Percentiles rank a stretch among this genome's conserved stretches.
These are phyloP conservation scores for Mycocentrospora acerina DNA, from an alignment of 2,329 filamentous ascomycete species.

Conservation along the genomic window DNA sequence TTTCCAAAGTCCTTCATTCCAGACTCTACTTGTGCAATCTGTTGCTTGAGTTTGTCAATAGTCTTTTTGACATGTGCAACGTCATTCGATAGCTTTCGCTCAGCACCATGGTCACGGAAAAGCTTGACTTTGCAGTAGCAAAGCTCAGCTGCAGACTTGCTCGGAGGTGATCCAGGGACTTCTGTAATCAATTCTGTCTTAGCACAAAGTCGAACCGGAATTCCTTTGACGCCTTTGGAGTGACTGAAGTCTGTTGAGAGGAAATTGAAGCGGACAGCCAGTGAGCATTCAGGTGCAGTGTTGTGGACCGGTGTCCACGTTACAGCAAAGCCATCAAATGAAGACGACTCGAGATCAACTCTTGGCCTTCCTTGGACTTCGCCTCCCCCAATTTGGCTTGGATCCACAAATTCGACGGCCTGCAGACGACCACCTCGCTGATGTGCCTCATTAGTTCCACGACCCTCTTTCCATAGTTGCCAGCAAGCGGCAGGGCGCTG, in stretches of 20 bases:
- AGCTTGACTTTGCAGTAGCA: slow-evolving; percentile 97
- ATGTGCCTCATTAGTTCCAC: slow-evolving; percentile 93
- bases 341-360: slow-evolving; percentile 60
- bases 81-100: slow-evolving; percentile 92
- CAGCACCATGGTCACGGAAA: slow-evolving; percentile 92
- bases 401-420: slow-evolving; percentile 89
- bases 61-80: slow-evolving; percentile 93
- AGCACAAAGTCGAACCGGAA: slow-evolving; percentile 87
- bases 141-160: slow-evolving; percentile 63
- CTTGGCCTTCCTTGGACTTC: slow-evolving; percentile 50
- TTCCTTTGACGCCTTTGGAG: slow-evolving; percentile 97
- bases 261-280: slow-evolving; percentile 96
- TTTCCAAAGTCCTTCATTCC: slow-evolving; percentile 62
- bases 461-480: slow-evolving; percentile 94
- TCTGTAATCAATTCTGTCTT: slow-evolving; percentile 74
- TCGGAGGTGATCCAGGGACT: slow-evolving; percentile 49
- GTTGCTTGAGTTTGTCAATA: slow-evolving; percentile 93
- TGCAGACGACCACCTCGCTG: slow-evolving; percentile 89
- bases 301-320: slow-evolving; percentile 75
- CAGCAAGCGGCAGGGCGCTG: slow-evolving; percentile 80
- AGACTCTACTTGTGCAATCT: slow-evolving; percentile 74
- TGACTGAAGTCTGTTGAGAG: slow-evolving; percentile 98
- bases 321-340: slow-evolving; percentile 92
- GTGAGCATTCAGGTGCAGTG: slow-evolving; percentile 72
- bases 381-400: slow-evolving; percentile 56